A percentile compares a stretch with the other conserved stretches of the same genome.
These are phyloP conservation scores for Sporothrix pseudoabietina DNA, from an alignment of 2,329 filamentous ascomycete genomes.

Conservation along the genomic window DNA sequence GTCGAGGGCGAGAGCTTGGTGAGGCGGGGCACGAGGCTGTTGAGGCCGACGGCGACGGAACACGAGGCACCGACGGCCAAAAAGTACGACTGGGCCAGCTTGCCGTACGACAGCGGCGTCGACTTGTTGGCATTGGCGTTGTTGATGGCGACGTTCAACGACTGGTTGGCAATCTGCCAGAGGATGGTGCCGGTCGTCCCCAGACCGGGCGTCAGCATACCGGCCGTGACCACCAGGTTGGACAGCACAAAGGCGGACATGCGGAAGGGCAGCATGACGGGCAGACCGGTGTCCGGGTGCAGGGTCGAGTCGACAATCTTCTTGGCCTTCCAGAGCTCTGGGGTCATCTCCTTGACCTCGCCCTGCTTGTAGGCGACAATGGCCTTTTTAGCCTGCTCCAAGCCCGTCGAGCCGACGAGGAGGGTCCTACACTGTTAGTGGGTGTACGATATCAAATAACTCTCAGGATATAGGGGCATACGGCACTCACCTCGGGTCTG, in stretches of 20 bases:
- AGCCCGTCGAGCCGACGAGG: slow-evolving; percentile 72
- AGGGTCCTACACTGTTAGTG: slow-evolving; percentile 67
- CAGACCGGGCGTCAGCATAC: slow-evolving; percentile 93
- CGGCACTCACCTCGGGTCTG: slow-evolving; percentile 84
- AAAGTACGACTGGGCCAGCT: slow-evolving; percentile 86
- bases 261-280: slow-evolving; percentile 91
- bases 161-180: slow-evolving; percentile 97
- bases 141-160: slow-evolving; percentile 97
- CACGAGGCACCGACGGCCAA: slow-evolving; percentile 92
- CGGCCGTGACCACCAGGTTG: slow-evolving; percentile 90
- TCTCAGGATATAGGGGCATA: no score
- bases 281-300: slow-evolving; percentile 91
- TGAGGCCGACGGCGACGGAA: slow-evolving; percentile 88
- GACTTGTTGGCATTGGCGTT: slow-evolving; percentile 98
- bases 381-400: slow-evolving; percentile 83
- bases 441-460: background rate
- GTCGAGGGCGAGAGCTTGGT: slow-evolving; percentile 74
- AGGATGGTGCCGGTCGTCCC: slow-evolving; percentile 80
- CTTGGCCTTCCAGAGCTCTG: slow-evolving; percentile 92
- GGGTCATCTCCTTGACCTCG: slow-evolving; percentile 76
- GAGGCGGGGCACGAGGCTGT: slow-evolving; percentile 82
- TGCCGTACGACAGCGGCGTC: slow-evolving; percentile 76
- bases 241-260: slow-evolving; percentile 96
- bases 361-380: slow-evolving; percentile 86
- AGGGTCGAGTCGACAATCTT: slow-evolving; percentile 96